Conservation (phyloP, 768 basidiomycete species). For the Serendipita sp. region DNA sequence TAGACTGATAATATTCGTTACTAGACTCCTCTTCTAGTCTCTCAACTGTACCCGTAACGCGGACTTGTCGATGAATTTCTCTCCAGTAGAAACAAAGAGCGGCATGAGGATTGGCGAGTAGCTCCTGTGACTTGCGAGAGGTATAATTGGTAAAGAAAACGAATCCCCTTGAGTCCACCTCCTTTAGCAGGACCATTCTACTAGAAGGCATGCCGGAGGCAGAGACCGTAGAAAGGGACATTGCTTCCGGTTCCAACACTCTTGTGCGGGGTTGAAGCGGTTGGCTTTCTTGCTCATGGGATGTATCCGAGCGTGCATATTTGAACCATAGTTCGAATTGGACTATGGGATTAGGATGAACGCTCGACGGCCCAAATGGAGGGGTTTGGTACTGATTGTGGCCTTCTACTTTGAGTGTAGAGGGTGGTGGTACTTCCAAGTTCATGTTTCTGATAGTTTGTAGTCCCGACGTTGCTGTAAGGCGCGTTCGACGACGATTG, state of each 20-base stretch:
- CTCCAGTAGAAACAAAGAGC: constrained; percentile 85
- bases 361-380: constrained; percentile 44
- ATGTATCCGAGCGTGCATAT: constrained; percentile 25
- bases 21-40: constrained; percentile 57
- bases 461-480: too few species aligned
- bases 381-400: constrained; percentile 62
- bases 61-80: constrained; percentile 54
- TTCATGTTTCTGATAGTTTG: neutral
- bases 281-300: neutral
- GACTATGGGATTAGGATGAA: constrained; percentile 52
- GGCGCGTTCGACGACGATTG: too few species aligned
- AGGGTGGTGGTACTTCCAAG: neutral
- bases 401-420: constrained; percentile 33
- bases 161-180: constrained; percentile 78
- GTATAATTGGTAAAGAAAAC: constrained; percentile 96
- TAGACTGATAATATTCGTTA: constrained; percentile 62
- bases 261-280: constrained; percentile 18
- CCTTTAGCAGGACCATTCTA: constrained; percentile 81
- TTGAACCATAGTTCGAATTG: constrained; percentile 86
- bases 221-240: constrained; percentile 65
- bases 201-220: constrained; percentile 61
- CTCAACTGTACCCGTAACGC: constrained; percentile 76
- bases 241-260: constrained; percentile 79
- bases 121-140: constrained; percentile 78
- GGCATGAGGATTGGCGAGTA: constrained; percentile 59